Base-by-base conservation (phyloP, 2,329 filamentous ascomycete genomes). In the Colletotrichum kahawae region DNA sequence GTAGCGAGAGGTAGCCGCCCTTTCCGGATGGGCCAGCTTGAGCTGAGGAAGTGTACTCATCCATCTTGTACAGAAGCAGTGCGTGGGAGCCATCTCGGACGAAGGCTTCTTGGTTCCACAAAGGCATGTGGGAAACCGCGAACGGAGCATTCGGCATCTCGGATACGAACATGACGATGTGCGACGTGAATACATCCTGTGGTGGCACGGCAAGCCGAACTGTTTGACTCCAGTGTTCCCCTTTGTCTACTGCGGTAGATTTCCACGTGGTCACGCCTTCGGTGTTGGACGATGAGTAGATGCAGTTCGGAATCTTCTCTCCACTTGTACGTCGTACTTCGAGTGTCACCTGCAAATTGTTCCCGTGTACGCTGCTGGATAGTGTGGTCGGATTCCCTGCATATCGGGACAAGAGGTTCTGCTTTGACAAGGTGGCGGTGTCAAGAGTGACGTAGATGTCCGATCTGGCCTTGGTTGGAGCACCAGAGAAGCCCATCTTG, bases 381-480 rank as follows among this genome's bases (percentile, higher is more conserved):
- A 94, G 89, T 1, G 96, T 87, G 3, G 93, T 92, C 13, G 96
- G 93, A 77, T 94, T 94, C n/a, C 95, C 95, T 27, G 87, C 88
- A 56, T 87, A 91, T n/a, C 92, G 87, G 9, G 91, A 93, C n/a
- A 93, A 82, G 1, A 93, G 83, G 38, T 94, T 93, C 79, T 98
- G 95, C 72, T 92, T 92, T 21, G 93, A 93, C 29, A 99, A 87
- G n/a, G 93, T 89, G 0, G 95, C 94, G 77, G 95, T 93, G 73
- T 92, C 92, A 63, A 99, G 84, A 0, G 95, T 98, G 59, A 99
- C 84, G 82, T 99, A 99, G 66, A 99, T 98, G 82, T 99, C 97
- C 13, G 95, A 98, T 79, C 97, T 90, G 18, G 94, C 90, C 82
- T 95, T 96, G 0, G 94, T 95, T 0, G 97, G 96, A 2, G 96